Base-by-base conservation (phyloP, 441 rosid species). In the Bruguiera hainesii region DNA sequence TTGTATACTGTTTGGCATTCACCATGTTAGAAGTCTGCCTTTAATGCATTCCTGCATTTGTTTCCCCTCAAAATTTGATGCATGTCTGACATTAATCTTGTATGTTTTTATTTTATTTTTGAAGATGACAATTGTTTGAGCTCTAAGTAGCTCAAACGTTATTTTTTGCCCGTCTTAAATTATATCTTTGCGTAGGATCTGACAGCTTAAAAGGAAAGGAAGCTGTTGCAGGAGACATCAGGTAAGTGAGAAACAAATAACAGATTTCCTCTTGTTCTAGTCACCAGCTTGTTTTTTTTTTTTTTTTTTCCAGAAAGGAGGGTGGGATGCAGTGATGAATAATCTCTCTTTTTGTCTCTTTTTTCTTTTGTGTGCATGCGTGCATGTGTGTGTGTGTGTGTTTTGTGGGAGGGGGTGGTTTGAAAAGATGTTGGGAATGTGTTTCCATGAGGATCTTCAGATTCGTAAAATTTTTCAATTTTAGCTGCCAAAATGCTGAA, bases 141-240 rank as follows among this genome's bases (percentile, higher is more conserved):
- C n/a, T 42, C 65, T 26, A 2, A 21, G 2, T 26, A 21, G 28
- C 28, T 53, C 15, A 53, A 53, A n/a, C 29, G 23, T 53, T 15
- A 1, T 1, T 53, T 53, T 53, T 53, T 20, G 16, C 16, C 0
- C 1, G 25, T 53, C 58, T 53, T 61, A 3, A 56, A 16, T 68
- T 53, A 56, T 60, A 65, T 49, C 66, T 52, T 78, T 33, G 35
- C 18, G 1, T 74, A 84, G 88, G 77, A 68, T 73, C 75, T 67
- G 9, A 49, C 65, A 30, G 67, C 68, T 66, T 63, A 11, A 73
- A 68, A 62, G 49, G 73, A 64, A 66, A 66, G 64, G 75, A 63
- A 18, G 64, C 29, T 61, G 68, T 63, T 58, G 65, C 70, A 64
- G 71, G 61, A 63, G 46, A 50, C 56, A 65, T 26, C 48, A 48